These are phyloP conservation scores for Triticum urartu DNA, from an alignment of 176 grass and related monocot species.

Conservation along the genomic window DNA sequence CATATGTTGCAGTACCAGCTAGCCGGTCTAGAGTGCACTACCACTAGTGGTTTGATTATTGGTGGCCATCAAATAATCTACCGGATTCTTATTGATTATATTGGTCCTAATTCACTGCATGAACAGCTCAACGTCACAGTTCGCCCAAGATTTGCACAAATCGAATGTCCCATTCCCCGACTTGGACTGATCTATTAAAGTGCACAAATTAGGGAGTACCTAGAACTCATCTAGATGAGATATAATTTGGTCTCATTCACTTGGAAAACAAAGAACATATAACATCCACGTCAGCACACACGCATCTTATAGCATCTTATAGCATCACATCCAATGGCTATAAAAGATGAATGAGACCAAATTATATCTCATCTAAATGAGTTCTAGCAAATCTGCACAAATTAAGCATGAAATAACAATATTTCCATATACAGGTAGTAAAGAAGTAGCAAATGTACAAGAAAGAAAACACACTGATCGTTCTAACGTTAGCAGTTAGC, in stretches of 20 bases:
- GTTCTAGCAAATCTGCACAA: too few relatives aligned
- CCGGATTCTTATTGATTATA: neutral
- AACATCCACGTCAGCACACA: too few relatives aligned
- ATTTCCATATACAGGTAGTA: neutral
- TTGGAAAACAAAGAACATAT: too few relatives aligned
- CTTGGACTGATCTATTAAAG: neutral
- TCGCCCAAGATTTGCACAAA: neutral
- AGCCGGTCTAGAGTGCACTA: too few relatives aligned
- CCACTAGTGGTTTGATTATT: too few relatives aligned
- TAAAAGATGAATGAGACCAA: too few relatives aligned
- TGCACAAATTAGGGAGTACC: constrained; percentile 3
- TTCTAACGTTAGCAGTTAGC: constrained; percentile 1
- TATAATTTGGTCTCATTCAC: too few relatives aligned
- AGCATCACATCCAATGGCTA: too few relatives aligned
- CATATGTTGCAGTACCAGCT: too few relatives aligned
- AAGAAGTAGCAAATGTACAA: neutral
- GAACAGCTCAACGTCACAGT: neutral
- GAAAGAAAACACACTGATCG: constrained; percentile 22
- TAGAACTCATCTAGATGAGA: too few relatives aligned
- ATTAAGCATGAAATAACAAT: constrained; percentile 58
- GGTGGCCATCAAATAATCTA: neutral
- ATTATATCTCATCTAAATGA: too few relatives aligned
- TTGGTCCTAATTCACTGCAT: neutral
- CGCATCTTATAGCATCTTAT: too few relatives aligned
- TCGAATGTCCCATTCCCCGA: neutral